Percentiles rank a stretch among this genome's conserved stretches.
Evolutionary conservation across 2,329 filamentous ascomycete genomes (phyloP).

Genomic region (Ustilaginoidea virens): DNA sequence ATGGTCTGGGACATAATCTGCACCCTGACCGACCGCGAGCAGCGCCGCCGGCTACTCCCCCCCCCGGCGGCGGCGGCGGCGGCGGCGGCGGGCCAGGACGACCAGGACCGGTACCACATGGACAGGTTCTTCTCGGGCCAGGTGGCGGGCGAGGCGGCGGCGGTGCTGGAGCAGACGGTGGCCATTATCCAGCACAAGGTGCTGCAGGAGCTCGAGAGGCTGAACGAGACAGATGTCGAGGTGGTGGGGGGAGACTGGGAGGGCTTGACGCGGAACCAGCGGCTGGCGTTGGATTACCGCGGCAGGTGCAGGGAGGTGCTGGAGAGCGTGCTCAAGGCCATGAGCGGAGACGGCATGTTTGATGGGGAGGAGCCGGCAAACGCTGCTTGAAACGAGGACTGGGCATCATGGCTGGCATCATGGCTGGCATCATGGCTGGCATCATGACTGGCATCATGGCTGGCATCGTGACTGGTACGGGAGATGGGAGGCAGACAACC

Average conservation of each 20-base stretch:
- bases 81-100: conserved; percentile 12
- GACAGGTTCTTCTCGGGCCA: conserved; percentile 15
- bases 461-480: no score
- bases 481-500: no score
- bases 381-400: no score
- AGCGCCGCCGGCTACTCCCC: conserved; percentile 12
- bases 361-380: conserved; percentile 1
- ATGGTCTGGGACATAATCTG: conserved; percentile 35
- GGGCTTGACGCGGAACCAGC: conserved; percentile 27
- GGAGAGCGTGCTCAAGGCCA: conserved; percentile 25
- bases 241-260: conserved; percentile 22
- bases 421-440: no score
- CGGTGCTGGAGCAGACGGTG: conserved; percentile 18
- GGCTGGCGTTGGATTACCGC: conserved; percentile 32
- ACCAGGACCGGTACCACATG: conserved; percentile 9
- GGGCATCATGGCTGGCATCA: no score
- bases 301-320: conserved; percentile 31
- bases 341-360: conserved; percentile 17
- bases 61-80: conserved; percentile 6
- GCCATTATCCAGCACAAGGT: conserved; percentile 28
- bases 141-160: conserved; percentile 12
- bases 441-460: no score
- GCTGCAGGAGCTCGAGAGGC: conserved; percentile 24
- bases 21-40: conserved; percentile 20
- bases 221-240: conserved; percentile 31